Conservation (phyloP, 2,329 filamentous ascomycete species). For the Chaetomium sp. region DNA sequence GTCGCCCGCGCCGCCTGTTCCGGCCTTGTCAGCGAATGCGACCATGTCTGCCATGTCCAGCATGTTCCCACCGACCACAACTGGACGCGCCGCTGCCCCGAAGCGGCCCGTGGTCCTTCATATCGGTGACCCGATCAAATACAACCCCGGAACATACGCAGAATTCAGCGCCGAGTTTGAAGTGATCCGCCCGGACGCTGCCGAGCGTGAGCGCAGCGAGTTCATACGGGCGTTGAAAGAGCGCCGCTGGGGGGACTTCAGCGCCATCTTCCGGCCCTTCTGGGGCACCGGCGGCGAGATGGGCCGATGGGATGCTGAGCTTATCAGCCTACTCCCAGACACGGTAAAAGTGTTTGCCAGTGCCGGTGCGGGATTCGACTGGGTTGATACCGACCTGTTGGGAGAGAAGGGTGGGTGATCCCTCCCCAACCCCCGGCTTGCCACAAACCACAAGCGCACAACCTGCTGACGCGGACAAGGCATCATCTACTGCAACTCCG, state of each 20-base stretch:
- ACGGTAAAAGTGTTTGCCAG: slow-evolving; percentile 64
- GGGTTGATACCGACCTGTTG: slow-evolving; percentile 64
- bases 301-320: slow-evolving; percentile 63
- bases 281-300: slow-evolving; percentile 66
- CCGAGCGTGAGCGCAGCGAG: slow-evolving; percentile 53
- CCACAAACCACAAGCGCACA: background rate
- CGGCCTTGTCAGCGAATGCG: slow-evolving; percentile 36
- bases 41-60: slow-evolving; percentile 23
- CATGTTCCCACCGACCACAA: slow-evolving; percentile 14
- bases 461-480: slow-evolving; percentile 42
- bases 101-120: slow-evolving; percentile 63
- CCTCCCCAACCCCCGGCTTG: background rate
- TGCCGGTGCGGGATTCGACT: slow-evolving; percentile 67
- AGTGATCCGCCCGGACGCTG: slow-evolving; percentile 52
- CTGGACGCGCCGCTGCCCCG: slow-evolving; percentile 16
- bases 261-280: slow-evolving; percentile 58
- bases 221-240: slow-evolving; percentile 55
- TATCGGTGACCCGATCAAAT: slow-evolving; percentile 66
- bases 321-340: slow-evolving; percentile 57
- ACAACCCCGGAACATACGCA: slow-evolving; percentile 51
- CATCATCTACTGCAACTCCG: slow-evolving; percentile 73
- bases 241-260: slow-evolving; percentile 57
- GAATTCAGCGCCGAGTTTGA: slow-evolving; percentile 49
- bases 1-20: slow-evolving; percentile 35
- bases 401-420: slow-evolving; percentile 62